Base-by-base conservation (phyloP, 768 basidiomycete species). In the Termitomyces sp. region DNA sequence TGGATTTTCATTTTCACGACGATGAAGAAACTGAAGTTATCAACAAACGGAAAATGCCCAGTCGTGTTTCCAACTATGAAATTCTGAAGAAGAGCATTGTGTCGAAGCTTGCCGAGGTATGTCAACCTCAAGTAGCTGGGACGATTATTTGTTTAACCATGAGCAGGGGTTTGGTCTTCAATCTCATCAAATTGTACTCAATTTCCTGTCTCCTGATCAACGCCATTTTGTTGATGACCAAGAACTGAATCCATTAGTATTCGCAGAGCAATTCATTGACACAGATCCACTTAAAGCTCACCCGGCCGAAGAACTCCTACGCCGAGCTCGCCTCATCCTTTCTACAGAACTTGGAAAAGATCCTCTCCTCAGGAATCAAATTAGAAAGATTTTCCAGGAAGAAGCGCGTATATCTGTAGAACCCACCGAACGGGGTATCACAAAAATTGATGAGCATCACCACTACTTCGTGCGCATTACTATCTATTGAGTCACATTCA, bases 291-390 rank as follows among this genome's bases (percentile, higher is more conserved):
- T 66, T 41, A 83, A 80, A 57, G 77, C 80, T 1, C 77, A 78
- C 61, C 64, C 80, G 10, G 72, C 85, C 0, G 85, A 90, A 53
- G 87, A 91, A 51, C 67, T 90, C 26, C 78, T 93, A 45, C 77
- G 77, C 45, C 82, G 82, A 34, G 90, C 92, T 10, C 83, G 90
- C 46, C 81, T 91, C 77, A 87, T 98, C 54, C 72, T 98, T 45
- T 81, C 88, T 6, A 92, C 90, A 0, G 97, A 98, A 67, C 79
- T 98, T 17, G 90, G 91, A 34, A 95, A 90, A 66, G 96, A 99
- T 67, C 96, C 96, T 12, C 72, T 93, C 11, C 79, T 99, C 30
- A 79, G 93, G 41, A 84, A 85, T 58, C 78, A 84, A 54, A 84
- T 93, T 49, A 84, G 97, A 50, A 77, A 84, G 53, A 66, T 81